Evolutionary conservation across 257 asterid species (phyloP), one percentile per base, ranked within the genome.

Genomic region (Buddleja alternifolia): DNA sequence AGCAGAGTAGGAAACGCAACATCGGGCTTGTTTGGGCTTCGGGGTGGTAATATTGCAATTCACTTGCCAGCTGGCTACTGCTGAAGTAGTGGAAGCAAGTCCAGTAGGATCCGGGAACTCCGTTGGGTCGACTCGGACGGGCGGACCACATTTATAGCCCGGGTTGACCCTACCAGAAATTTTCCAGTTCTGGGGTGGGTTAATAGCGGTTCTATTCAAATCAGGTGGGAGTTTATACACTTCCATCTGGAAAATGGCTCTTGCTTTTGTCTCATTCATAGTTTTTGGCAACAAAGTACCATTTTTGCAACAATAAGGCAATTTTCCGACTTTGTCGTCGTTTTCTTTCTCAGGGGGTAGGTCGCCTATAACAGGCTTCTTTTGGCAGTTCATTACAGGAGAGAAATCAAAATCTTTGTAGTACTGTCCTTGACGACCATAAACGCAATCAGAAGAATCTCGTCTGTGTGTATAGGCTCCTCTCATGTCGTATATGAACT

Each of bases 161-260:
- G 97, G 95, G 61, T 83, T 93, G 24, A 93, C 51, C n/a, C 81
- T n/a, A 16, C 98, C 98, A 0, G 5, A 61, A 17, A 93, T 88
- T 23, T 80, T 75, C 98, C 98, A 90, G 25, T 93, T 88, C 75
- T 81, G 89, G 6, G 98, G 98, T 1, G 97, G 98, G 66, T 19
- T 79, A 25, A 93, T 53, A 0, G 95, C 89, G 2, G 96, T 86
- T 20, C 97, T 21, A 79, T 90, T 87, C 77, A 81, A 0, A 23
- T 93, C 98, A 1, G 97, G 98, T 0, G 98, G 97, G 10, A 93
- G 85, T 54, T 93, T 93, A 79, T 86, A 86, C 1, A 93, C 98
- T 36, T 93, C 95, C 11, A 93, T 3, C 25, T 90, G 97, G 71
- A 93, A 93, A 8, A 90, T 82, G 4, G 97, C 77, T n/a, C 80